Conservation (phyloP, 2,329 filamentous ascomycete species). For the Juglanconis oblonga region DNA sequence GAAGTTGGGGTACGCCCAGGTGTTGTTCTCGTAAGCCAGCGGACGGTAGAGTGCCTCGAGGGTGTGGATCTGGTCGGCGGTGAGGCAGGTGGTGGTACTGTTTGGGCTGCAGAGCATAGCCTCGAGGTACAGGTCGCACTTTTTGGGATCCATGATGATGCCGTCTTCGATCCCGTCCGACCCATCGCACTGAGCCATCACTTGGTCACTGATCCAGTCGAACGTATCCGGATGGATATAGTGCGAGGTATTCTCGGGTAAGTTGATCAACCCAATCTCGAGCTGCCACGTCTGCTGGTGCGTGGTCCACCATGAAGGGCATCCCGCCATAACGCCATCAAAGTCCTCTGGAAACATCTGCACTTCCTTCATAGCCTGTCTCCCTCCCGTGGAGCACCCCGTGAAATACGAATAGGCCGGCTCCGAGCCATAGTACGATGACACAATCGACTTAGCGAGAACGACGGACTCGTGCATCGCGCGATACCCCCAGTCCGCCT, state of each 20-base stretch:
- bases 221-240: conserved; percentile 33
- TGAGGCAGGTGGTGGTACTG: conserved; percentile 24
- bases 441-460: conserved; percentile 44
- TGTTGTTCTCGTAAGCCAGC: conserved; percentile 34
- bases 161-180: conserved; percentile 18
- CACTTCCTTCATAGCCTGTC: conserved; percentile 54
- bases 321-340: conserved; percentile 52
- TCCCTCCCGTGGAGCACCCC: conserved; percentile 58
- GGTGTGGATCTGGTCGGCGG: conserved; percentile 10
- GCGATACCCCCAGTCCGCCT: conserved; percentile 31
- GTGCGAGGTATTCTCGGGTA: conserved; percentile 37
- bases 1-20: conserved; percentile 46
- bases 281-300: conserved; percentile 34
- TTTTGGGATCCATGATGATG: conserved; percentile 16
- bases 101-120: conserved; percentile 12
- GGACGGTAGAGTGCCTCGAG: conserved; percentile 10
- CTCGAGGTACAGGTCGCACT: conserved; percentile 16
- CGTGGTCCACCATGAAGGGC: conserved; percentile 36
- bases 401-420: conserved; percentile 49
- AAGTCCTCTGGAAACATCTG: conserved; percentile 54
- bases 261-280: conserved; percentile 44
- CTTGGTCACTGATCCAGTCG: conserved; percentile 35
- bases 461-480: conserved; percentile 45
- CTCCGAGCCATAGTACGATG: conserved; percentile 41
- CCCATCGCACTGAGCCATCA: conserved; percentile 29